phyloP scores from a whole-genome alignment of 306 rosid genomes.

The Senna siamea region DNA sequence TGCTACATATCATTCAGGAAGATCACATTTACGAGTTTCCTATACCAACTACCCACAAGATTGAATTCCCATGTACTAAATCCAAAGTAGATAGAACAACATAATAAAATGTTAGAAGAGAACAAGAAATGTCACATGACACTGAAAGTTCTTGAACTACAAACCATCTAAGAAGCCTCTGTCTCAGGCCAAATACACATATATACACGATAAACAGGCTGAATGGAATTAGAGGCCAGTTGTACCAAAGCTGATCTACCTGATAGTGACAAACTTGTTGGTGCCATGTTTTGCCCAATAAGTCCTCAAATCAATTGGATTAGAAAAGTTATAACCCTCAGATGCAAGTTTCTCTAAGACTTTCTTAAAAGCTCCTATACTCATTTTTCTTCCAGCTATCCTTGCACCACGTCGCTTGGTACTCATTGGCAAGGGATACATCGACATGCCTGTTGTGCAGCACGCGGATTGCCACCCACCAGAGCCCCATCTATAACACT shows the following conservation, averaged over 20 bases:
- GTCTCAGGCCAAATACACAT: slow-evolving; percentile 65
- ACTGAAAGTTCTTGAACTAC: slow-evolving; percentile 56
- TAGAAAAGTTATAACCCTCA: slow-evolving; percentile 88
- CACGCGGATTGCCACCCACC: slow-evolving; percentile 99
- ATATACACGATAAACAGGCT: slow-evolving; percentile 67
- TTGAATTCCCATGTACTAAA: slow-evolving; percentile 37
- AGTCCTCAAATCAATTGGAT: slow-evolving; percentile 88
- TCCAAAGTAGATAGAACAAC: slow-evolving; percentile 38
- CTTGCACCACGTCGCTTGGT: slow-evolving; percentile 96
- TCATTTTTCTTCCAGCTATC: slow-evolving; percentile 99
- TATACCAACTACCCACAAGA: slow-evolving; percentile 37
- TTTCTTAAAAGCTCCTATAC: slow-evolving; percentile 98
- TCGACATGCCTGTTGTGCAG: slow-evolving; percentile 83
- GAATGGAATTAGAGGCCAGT: slow-evolving; percentile 47
- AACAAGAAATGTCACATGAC: slow-evolving; percentile 50
- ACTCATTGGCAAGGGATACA: slow-evolving; percentile 96
- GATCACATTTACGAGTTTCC: slow-evolving; percentile 18
- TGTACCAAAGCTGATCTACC: slow-evolving; percentile 64
- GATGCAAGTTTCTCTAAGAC: slow-evolving; percentile 96
- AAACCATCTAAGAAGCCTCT: slow-evolving; percentile 64
- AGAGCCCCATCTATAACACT: slow-evolving; percentile 96
- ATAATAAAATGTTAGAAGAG: slow-evolving; percentile 28
- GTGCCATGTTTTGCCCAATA: slow-evolving; percentile 99
- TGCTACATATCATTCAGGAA: slow-evolving; percentile 11
- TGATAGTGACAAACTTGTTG: slow-evolving; percentile 96